A percentile compares a stretch with the other conserved stretches of the same genome.
Evolutionary conservation across 345 rosid genomes (phyloP).

Genomic region (Lenwebbia sp.): DNA sequence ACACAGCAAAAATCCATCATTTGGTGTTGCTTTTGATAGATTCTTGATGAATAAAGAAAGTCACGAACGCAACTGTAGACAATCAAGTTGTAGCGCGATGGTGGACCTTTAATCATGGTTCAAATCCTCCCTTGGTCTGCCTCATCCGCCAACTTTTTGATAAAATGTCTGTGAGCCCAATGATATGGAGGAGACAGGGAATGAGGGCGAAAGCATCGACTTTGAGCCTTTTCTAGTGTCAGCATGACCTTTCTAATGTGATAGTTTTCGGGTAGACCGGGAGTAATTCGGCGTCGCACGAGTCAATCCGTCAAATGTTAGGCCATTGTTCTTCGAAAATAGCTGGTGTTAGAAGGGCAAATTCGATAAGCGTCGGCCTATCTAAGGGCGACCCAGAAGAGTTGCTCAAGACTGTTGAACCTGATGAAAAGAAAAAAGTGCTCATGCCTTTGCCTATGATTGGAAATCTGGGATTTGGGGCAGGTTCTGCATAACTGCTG

Average conservation of each 20-base stretch:
- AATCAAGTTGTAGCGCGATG: background rate
- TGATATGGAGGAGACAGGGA: background rate
- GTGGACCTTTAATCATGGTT: slow-evolving; percentile 6
- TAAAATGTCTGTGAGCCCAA: background rate
- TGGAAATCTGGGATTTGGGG: background rate
- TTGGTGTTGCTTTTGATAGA: background rate
- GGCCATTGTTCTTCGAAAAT: background rate
- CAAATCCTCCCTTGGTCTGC: background rate
- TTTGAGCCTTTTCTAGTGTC: background rate
- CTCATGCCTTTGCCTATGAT: background rate
- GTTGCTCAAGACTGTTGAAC: background rate
- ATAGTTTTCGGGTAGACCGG: background rate
- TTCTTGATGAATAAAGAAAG: background rate
- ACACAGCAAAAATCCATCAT: background rate
- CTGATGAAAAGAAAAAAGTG: background rate
- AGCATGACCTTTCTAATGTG: background rate
- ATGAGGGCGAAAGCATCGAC: background rate
- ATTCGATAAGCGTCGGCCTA: background rate
- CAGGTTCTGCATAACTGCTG: background rate
- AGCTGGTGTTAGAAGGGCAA: background rate
- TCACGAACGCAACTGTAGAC: slow-evolving; percentile 1
- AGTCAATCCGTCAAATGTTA: background rate
- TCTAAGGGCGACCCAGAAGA: background rate
- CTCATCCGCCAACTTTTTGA: background rate
- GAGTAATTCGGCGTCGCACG: background rate